Evolutionary conservation across 2,329 filamentous ascomycete genomes (phyloP), one percentile per base, ranked within the genome.

Genomic region (Cyanodermella asteris): DNA sequence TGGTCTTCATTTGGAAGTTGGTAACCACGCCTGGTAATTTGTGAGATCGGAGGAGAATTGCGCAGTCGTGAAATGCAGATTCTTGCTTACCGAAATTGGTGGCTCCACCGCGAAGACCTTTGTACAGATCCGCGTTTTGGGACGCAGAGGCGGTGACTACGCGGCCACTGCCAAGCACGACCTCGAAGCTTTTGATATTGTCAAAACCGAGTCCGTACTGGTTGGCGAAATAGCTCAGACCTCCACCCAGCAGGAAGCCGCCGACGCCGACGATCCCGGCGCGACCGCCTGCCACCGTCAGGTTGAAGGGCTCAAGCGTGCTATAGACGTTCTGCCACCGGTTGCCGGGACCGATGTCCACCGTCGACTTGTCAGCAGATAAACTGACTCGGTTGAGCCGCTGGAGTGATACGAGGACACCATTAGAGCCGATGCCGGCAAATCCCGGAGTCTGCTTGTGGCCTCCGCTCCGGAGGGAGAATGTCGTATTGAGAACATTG

Each of bases 271-370:
- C 36, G n/a, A 24, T 28, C 1, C 30, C 29, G 9, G 28, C 35
- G 17, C 41, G 35, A 3, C 38, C 41, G 5, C 39, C 38, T 10
- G 33, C 28, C 1, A 39, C 38, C 10, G 35, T 23, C 10, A 41
- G 26, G 12, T 29, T 21, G 3, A 31, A 13, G 6, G 30, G 25
- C 14, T 38, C 37, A 10, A 48, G 38, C 2, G 25, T 30, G 0
- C 24, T 31, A 22, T 45, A 49, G 1, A 49, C 38, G 7, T 41
- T 31, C 7, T 28, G 27, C 44, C 44, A 50, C n/a, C 30, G 30
- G 20, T 38, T 39, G 2, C 47, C 46, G 1, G 44, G 30, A 4
- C 36, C 42, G n/a, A 49, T 29, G 0, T 22, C 31, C 1, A 37
- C 40, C 9, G 33, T 37, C 16, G 33, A 36, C 20, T 36, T 36